Conservation (phyloP, 208 protist species). For the Eutreptiella sp. region DNA sequence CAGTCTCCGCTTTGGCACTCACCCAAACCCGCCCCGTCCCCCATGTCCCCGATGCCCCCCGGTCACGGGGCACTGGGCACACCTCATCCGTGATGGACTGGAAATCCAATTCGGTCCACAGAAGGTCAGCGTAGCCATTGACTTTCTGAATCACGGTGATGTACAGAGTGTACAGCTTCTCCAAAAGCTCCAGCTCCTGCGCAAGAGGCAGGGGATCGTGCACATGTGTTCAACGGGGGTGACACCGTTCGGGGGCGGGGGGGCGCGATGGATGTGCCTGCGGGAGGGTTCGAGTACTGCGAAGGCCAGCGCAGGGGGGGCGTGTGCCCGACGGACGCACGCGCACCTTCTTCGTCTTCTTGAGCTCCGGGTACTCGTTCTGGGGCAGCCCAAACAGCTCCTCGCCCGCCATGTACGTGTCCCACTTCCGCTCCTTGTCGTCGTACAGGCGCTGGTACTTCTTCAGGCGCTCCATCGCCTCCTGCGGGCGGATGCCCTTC, state of each 20-base stretch:
- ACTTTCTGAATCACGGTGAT: conserved; percentile 87
- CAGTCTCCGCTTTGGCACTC: too few relatives aligned
- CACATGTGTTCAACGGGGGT: too few relatives aligned
- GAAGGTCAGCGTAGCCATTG: conserved; percentile 83
- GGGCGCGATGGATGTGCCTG: too few relatives aligned
- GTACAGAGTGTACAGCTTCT: conserved; percentile 89
- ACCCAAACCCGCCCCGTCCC: too few relatives aligned
- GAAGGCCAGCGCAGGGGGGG: too few relatives aligned
- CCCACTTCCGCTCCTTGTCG: conserved; percentile 87
- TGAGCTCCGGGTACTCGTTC: conserved; percentile 87
- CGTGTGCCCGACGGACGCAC: too few relatives aligned
- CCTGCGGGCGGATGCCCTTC: conserved; percentile 75
- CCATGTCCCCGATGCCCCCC: too few relatives aligned
- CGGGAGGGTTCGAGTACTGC: too few relatives aligned
- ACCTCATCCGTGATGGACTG: conserved; percentile 84
- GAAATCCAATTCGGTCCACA: conserved; percentile 89
- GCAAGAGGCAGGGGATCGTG: too few relatives aligned
- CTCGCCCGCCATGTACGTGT: conserved; percentile 85
- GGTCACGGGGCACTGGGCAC: conserved; percentile 42
- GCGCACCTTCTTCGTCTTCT: conserved; percentile 80
- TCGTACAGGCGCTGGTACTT: conserved; percentile 88
- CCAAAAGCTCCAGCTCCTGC: conserved; percentile 86
- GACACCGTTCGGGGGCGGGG: too few relatives aligned
- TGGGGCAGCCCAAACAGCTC: conserved; percentile 87
- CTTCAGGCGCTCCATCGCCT: conserved; percentile 89